phyloP scores from a whole-genome alignment of 345 rosid genomes.

The Raphanus raphanistrum region DNA sequence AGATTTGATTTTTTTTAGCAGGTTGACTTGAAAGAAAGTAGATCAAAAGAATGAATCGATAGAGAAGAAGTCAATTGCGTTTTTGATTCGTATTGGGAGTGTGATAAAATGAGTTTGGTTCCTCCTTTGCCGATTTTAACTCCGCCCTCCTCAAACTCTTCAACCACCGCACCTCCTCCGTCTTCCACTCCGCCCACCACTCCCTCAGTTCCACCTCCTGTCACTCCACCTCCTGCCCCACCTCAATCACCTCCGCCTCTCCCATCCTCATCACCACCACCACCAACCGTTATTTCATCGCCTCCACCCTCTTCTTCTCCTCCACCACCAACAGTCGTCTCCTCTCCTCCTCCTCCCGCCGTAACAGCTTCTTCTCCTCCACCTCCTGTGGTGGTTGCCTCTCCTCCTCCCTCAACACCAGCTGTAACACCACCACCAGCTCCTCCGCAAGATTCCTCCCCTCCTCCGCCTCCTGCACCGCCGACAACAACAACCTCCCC shows the following conservation, averaged over 20 bases:
- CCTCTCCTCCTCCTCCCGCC: conserved; percentile 65
- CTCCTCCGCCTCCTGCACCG: conserved; percentile 48
- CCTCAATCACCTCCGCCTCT: conserved; percentile 51
- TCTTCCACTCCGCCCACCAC: conserved; percentile 43
- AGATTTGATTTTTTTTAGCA: conserved; percentile 1
- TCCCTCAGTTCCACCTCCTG: conserved; percentile 54
- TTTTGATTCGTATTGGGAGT: not conserved
- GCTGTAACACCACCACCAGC: conserved; percentile 48
- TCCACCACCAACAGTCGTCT: conserved; percentile 44
- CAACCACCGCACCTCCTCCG: conserved; percentile 50
- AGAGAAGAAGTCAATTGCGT: conserved; percentile 9
- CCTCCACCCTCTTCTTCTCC: conserved; percentile 50
- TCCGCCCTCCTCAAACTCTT: conserved; percentile 44
- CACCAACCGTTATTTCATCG: conserved; percentile 48
- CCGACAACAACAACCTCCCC: conserved; percentile 24
- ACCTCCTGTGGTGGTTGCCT: conserved; percentile 31
- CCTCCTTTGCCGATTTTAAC: conserved; percentile 48
- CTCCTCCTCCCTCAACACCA: conserved; percentile 51
- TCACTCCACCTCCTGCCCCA: conserved; percentile 46
- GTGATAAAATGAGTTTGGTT: conserved; percentile 50
- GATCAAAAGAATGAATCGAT: conserved; percentile 20
- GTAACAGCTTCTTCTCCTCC: conserved; percentile 46
- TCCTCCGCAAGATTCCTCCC: conserved; percentile 50
- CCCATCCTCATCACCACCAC: conserved; percentile 42
- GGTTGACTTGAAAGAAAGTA: conserved; percentile 15